Evolutionary conservation across 352 stramenopile species (phyloP).

Genomic region (Pythium grandisporangium): DNA sequence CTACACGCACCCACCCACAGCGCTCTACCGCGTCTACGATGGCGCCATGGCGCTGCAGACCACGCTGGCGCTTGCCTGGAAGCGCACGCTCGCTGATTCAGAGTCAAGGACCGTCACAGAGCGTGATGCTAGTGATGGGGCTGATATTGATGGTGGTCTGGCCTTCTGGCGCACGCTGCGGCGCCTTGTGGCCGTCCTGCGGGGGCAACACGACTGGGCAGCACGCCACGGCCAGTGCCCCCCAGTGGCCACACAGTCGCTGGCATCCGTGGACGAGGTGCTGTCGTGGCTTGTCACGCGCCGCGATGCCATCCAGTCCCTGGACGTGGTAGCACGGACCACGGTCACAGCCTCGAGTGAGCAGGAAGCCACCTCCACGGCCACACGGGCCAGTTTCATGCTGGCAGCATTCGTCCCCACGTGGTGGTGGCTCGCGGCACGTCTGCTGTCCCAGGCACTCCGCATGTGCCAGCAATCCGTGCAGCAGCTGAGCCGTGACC

Average conservation of each 20-base stretch:
- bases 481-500: background rate
- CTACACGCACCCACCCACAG: no score
- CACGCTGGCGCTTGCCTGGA: no score
- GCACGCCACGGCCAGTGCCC: constrained; percentile 3
- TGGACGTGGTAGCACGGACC: no score
- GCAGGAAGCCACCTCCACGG: no score
- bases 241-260: no score
- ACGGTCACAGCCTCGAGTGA: no score
- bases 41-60: no score
- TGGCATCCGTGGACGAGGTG: background rate
- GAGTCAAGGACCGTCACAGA: no score
- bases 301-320: background rate
- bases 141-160: no score
- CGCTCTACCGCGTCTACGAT: no score
- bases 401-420: constrained; percentile 4
- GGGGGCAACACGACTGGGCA: background rate
- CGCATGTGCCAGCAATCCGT: background rate
- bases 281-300: background rate
- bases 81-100: no score
- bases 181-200: background rate
- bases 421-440: constrained; percentile 12
- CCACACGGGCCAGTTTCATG: constrained; percentile 2
- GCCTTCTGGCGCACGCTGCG: background rate
- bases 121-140: no score
- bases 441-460: constrained; percentile 2